These are phyloP conservation scores for Centaurea solstitialis DNA, from an alignment of 129 eudicot genomes.

Conservation along the genomic window DNA sequence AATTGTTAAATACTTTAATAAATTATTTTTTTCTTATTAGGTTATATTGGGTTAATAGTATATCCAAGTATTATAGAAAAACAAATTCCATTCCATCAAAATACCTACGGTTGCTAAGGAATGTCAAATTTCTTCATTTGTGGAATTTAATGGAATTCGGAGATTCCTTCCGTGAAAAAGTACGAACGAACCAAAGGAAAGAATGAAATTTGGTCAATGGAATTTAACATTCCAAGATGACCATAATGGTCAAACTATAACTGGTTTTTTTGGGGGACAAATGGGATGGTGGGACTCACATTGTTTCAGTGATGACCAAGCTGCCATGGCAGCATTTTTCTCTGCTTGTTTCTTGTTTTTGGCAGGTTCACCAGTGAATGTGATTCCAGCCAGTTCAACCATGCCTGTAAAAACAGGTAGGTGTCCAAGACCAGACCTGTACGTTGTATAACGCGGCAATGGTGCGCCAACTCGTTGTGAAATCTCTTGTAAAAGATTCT, in stretches of 20 bases:
- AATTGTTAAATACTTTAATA: too few relatives aligned
- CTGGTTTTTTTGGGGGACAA: not conserved
- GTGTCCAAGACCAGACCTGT: conserved; percentile 75
- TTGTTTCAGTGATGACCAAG: conserved; percentile 76
- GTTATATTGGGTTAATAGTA: too few relatives aligned
- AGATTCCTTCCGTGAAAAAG: too few relatives aligned
- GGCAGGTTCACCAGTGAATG: conserved; percentile 70
- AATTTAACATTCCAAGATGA: not conserved
- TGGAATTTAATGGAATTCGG: too few relatives aligned
- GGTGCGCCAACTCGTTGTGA: conserved; percentile 85
- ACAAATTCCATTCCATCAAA: too few relatives aligned
- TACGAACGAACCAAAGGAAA: too few relatives aligned
- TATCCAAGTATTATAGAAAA: too few relatives aligned
- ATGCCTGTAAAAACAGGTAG: conserved; percentile 70
- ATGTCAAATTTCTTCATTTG: too few relatives aligned
- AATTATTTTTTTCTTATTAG: too few relatives aligned
- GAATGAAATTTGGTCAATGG: too few relatives aligned
- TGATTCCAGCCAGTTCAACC: conserved; percentile 71
- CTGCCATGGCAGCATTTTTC: conserved; percentile 83
- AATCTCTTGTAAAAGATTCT: conserved; percentile 80
- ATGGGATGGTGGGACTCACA: conserved; percentile 34
- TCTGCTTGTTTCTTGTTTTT: conserved; percentile 88
- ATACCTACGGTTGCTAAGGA: too few relatives aligned
- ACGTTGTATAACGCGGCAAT: conserved; percentile 72
- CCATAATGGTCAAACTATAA: conserved; percentile 5